These are phyloP conservation scores for Mucor velutinosus DNA, from an alignment of 371 early-diverging fungal species.

Conservation along the genomic window DNA sequence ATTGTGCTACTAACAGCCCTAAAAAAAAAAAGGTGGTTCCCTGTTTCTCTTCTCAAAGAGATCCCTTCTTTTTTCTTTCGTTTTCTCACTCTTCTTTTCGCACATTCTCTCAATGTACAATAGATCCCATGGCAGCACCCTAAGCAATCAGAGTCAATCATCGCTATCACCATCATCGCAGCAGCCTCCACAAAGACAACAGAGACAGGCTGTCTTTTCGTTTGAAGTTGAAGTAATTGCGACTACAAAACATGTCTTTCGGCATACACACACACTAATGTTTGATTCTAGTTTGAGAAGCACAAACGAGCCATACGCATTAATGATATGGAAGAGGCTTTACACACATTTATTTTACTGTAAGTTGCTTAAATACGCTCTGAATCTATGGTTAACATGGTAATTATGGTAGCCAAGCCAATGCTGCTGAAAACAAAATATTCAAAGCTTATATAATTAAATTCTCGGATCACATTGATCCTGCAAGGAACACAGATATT, in stretches of 20 bases:
- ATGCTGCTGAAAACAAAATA: conserved; percentile 27
- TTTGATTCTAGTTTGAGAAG: conserved; percentile 7
- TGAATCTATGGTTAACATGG: background rate
- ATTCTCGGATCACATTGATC: conserved; percentile 40
- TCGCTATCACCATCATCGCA: background rate
- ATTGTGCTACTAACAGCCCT: background rate
- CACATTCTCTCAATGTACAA: background rate
- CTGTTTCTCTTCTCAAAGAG: background rate
- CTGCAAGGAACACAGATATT: conserved; percentile 38
- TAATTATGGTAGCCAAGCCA: conserved; percentile 29
- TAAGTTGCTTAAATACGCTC: background rate
- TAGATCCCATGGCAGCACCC: background rate
- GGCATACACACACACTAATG: background rate
- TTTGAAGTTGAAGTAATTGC: conserved; percentile 9
- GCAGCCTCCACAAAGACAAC: background rate
- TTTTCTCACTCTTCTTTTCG: background rate
- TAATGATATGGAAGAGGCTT: conserved; percentile 18
- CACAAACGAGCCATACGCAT: conserved; percentile 11
- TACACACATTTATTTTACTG: conserved; percentile 19
- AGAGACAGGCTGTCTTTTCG: background rate
- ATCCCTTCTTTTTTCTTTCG: background rate
- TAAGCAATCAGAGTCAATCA: background rate
- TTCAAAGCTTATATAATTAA: conserved; percentile 36
- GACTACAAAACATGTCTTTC: background rate
- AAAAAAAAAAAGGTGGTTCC: background rate